These are phyloP conservation scores for Incumbomyces delicatus DNA, from an alignment of 2,329 filamentous ascomycete species.

Conservation along the genomic window DNA sequence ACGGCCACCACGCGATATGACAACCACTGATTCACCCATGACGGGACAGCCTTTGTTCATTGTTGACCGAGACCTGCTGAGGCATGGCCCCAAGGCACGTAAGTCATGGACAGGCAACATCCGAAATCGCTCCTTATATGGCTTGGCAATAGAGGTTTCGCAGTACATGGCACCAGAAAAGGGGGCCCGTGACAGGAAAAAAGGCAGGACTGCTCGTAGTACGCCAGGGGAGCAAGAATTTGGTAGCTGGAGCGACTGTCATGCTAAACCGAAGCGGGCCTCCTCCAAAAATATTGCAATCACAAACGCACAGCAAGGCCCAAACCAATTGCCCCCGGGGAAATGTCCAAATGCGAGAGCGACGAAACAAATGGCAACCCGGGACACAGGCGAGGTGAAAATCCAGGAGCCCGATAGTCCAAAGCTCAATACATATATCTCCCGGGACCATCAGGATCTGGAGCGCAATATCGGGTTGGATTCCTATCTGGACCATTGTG, in stretches of 20 bases:
- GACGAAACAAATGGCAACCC: too few species aligned
- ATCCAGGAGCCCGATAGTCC: neutral
- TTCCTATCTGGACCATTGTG: neutral
- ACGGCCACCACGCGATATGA: neutral
- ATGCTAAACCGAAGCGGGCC: neutral
- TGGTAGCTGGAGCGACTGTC: neutral
- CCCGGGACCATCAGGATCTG: neutral
- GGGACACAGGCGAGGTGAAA: neutral
- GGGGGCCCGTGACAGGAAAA: neutral
- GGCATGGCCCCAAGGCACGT: conserved; percentile 7
- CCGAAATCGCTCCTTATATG: conserved; percentile 3
- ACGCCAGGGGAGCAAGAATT: neutral
- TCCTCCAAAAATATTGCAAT: too few species aligned
- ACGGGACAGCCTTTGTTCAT: conserved; percentile 13
- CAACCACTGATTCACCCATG: neutral
- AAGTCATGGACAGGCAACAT: neutral
- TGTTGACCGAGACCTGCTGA: conserved; percentile 16
- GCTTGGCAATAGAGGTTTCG: conserved; percentile 13
- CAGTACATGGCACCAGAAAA: neutral
- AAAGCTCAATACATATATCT: neutral
- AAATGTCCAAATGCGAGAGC: too few species aligned
- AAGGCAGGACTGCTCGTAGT: neutral
- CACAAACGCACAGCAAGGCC: too few species aligned
- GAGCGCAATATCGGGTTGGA: neutral
- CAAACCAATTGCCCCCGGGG: too few species aligned